Conservation (phyloP, 768 basidiomycete species). For the Leccinum broughii region DNA sequence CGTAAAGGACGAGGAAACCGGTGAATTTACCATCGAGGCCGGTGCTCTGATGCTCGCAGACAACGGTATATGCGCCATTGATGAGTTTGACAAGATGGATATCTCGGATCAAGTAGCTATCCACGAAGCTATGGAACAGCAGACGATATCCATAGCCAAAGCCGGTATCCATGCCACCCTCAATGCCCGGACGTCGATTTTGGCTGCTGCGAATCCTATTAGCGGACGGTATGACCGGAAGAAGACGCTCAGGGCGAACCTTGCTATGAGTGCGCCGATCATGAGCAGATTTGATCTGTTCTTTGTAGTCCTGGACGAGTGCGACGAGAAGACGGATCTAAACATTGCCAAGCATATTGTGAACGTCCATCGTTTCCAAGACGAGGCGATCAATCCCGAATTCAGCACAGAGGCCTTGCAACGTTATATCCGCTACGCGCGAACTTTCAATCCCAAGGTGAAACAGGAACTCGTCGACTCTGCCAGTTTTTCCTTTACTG, state of each 20-base stretch:
- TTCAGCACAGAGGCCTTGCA: slow-evolving; percentile 97
- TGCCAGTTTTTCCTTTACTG: background rate
- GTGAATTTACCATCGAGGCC: slow-evolving; percentile 99
- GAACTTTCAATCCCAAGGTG: slow-evolving; percentile 98
- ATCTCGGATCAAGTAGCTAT: slow-evolving; percentile 98
- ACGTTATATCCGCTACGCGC: slow-evolving; percentile 93
- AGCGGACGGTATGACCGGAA: slow-evolving; percentile 96
- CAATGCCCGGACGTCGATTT: slow-evolving; percentile 95
- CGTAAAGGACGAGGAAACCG: slow-evolving; percentile 97
- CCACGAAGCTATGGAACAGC: slow-evolving; percentile 99
- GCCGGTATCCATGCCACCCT: slow-evolving; percentile 98
- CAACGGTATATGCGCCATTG: slow-evolving; percentile 99
- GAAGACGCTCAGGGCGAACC: slow-evolving; percentile 85
- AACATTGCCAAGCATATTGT: slow-evolving; percentile 97
- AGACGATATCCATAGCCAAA: slow-evolving; percentile 98
- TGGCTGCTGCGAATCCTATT: slow-evolving; percentile 98
- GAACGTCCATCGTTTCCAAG: slow-evolving; percentile 93
- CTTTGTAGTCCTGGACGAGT: slow-evolving; percentile 97
- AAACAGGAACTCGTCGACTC: background rate
- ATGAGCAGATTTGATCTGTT: slow-evolving; percentile 99
- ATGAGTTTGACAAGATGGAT: slow-evolving; percentile 99
- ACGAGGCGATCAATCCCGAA: slow-evolving; percentile 93
- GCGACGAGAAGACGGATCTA: slow-evolving; percentile 87
- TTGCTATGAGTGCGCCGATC: slow-evolving; percentile 97
- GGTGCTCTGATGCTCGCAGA: slow-evolving; percentile 99